Conservation (phyloP, 208 protist species). For the Acanthamoeba rhysodes region DNA sequence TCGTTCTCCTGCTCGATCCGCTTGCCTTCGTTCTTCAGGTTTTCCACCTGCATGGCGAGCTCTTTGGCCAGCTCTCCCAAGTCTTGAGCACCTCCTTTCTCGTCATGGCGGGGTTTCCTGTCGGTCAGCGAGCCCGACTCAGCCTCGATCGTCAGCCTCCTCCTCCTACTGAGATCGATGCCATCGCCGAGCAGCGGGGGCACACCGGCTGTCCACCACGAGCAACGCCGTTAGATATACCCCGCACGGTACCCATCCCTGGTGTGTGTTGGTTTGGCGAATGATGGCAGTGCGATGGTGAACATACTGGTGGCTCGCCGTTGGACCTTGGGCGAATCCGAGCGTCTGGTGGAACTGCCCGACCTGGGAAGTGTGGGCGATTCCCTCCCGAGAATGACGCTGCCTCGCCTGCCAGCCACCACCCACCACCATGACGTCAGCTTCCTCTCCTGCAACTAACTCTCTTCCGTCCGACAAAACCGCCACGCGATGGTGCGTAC, state of each 20-base stretch:
- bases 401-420: not conserved
- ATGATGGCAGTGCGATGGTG: not conserved
- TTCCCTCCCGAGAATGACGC: not conserved
- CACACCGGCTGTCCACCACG: not conserved
- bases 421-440: not conserved
- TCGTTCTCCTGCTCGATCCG: constrained; percentile 36
- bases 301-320: not conserved
- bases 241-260: too few species aligned
- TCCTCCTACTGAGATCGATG: not conserved
- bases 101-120: not conserved
- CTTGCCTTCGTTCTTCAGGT: constrained; percentile 13
- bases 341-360: too few species aligned
- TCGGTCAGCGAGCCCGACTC: not conserved
- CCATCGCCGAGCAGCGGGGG: not conserved
- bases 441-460: too few species aligned
- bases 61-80: not conserved
- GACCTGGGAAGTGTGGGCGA: not conserved
- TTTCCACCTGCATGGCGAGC: not conserved
- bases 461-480: not conserved
- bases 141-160: not conserved
- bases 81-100: not conserved
- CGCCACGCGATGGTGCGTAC: not conserved
- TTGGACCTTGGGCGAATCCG: too few species aligned
- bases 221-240: not conserved
- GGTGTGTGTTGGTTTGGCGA: too few species aligned